Percentiles rank a stretch among this genome's conserved stretches.
Conservation (phyloP, 192 early-diverging fungal species). For the Spinellus fusiger region DNA sequence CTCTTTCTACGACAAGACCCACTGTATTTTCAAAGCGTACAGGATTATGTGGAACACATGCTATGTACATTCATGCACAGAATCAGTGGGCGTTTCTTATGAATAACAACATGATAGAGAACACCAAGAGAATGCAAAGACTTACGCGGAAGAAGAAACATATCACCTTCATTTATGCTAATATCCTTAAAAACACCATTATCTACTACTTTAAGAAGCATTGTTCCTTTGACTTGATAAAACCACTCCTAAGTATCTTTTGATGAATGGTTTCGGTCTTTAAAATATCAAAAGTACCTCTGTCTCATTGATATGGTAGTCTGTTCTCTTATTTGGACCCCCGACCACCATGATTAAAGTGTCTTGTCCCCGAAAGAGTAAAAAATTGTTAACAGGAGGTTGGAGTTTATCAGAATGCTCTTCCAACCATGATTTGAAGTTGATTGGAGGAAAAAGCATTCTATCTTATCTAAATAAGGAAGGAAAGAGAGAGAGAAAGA, state of each 20-base stretch:
- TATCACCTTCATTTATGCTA: conserved; percentile 86
- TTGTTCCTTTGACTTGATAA: conserved; percentile 88
- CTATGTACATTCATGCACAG: conserved; percentile 39
- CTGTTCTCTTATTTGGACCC: conserved; percentile 90
- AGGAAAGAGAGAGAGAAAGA: conserved; percentile 1
- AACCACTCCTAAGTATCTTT: conserved; percentile 78
- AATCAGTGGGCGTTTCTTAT: not conserved
- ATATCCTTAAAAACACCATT: conserved; percentile 77
- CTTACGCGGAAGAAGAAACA: conserved; percentile 90
- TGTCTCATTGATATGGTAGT: conserved; percentile 96
- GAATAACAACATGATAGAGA: not conserved
- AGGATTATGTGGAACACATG: conserved; percentile 91
- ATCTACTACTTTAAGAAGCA: conserved; percentile 88
- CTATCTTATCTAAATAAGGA: not conserved
- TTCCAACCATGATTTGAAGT: conserved; percentile 85
- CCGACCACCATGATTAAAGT: conserved; percentile 92
- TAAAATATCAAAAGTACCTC: conserved; percentile 50
- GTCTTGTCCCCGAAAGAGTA: conserved; percentile 74
- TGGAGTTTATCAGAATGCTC: conserved; percentile 77
- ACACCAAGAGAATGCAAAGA: not conserved
- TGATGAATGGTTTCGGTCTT: not conserved
- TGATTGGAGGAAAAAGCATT: conserved; percentile 71
- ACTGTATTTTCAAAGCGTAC: conserved; percentile 89
- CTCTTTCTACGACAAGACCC: conserved; percentile 93
- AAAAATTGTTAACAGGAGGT: conserved; percentile 94